Evolutionary conservation across 164 flowering plant genomes (phyloP).

Genomic region (Dillenia turbinata): DNA sequence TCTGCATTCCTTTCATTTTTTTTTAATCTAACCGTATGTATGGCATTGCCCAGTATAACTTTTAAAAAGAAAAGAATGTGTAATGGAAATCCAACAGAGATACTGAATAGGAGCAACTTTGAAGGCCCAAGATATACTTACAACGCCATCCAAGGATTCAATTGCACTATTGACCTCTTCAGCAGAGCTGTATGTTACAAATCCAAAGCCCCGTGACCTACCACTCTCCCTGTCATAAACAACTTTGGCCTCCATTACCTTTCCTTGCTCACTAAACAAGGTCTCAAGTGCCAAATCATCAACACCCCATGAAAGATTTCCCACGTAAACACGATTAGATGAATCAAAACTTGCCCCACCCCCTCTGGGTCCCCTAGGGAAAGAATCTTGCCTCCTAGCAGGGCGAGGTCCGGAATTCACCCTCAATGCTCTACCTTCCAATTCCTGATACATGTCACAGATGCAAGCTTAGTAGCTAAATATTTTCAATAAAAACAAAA

Average conservation of each 20-base stretch:
- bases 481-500: too few species aligned
- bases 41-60: too few species aligned
- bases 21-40: too few species aligned
- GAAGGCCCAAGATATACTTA: constrained; percentile 32
- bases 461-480: too few species aligned
- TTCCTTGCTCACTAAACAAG: constrained; percentile 80
- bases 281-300: constrained; percentile 70
- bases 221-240: constrained; percentile 89
- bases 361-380: constrained; percentile 27
- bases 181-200: constrained; percentile 69
- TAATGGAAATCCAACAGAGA: background rate
- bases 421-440: constrained; percentile 46
- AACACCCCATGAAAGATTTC: constrained; percentile 93
- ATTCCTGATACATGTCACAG: constrained; percentile 26
- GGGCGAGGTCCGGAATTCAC: constrained; percentile 65
- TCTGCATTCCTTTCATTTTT: too few species aligned
- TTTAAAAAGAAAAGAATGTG: background rate
- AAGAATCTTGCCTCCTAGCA: constrained; percentile 23
- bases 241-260: constrained; percentile 78
- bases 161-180: constrained; percentile 77
- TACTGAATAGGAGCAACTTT: background rate
- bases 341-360: constrained; percentile 20
- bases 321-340: constrained; percentile 52
- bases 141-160: constrained; percentile 66
- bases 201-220: constrained; percentile 93